A percentile compares a stretch with the other conserved stretches of the same genome.
phyloP scores from a whole-genome alignment of 2,329 filamentous ascomycete genomes.

The Microsporum ferrugineum region DNA sequence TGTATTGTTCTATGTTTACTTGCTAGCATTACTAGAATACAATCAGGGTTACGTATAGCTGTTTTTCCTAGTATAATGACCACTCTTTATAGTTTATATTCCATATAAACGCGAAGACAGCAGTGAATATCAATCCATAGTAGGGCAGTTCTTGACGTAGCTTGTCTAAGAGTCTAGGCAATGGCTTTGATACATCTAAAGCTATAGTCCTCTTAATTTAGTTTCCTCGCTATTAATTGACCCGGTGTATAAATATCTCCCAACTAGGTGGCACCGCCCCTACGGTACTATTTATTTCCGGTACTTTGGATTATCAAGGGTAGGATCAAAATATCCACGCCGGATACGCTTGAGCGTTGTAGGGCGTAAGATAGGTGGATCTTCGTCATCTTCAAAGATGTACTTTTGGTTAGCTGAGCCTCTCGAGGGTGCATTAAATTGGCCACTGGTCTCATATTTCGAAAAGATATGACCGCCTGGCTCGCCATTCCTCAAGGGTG shows the following conservation, averaged over 20 bases:
- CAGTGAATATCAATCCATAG: too few species aligned
- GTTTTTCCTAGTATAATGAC: background rate
- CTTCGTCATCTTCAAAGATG: background rate
- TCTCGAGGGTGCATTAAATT: background rate
- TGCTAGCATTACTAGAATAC: background rate
- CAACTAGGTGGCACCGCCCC: too few species aligned
- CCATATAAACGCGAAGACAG: too few species aligned
- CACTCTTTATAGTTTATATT: too few species aligned
- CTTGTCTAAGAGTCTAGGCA: too few species aligned
- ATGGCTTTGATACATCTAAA: too few species aligned
- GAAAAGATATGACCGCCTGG: background rate
- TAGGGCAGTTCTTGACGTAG: too few species aligned
- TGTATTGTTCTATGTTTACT: background rate
- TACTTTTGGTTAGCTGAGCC: background rate
- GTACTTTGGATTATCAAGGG: background rate
- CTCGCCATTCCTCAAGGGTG: background rate
- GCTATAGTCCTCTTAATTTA: too few species aligned
- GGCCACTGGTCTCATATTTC: background rate
- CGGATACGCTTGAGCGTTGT: slow-evolving; percentile 8
- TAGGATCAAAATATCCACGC: slow-evolving; percentile 5
- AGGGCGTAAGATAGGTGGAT: slow-evolving; percentile 7
- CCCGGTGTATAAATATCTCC: too few species aligned
- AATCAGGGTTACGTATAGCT: background rate
- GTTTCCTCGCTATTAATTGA: too few species aligned
- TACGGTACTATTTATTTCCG: background rate